A percentile compares a stretch with the other conserved stretches of the same genome.
Evolutionary conservation across 148 eudicot species (phyloP).

Genomic region (Pouteria glomerata): DNA sequence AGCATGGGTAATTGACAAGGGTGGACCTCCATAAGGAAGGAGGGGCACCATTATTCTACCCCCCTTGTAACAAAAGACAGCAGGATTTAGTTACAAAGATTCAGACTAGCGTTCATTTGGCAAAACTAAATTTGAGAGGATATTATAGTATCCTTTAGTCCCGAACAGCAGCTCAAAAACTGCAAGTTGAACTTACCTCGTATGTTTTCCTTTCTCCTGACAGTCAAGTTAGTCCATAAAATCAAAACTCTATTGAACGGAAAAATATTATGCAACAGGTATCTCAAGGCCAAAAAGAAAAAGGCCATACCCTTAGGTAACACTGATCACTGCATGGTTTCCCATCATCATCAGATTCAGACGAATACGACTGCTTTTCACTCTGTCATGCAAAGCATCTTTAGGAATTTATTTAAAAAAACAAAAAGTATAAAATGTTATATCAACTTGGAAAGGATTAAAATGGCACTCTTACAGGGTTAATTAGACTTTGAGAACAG

Average conservation of each 20-base stretch:
- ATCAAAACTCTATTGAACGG: neutral
- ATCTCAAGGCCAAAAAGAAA: constrained; percentile 4
- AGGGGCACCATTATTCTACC: neutral
- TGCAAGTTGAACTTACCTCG: neutral
- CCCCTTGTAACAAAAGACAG: neutral
- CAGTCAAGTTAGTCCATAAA: constrained; percentile 7
- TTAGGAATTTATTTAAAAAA: constrained; percentile 12
- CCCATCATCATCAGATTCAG: constrained; percentile 50
- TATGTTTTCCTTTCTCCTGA: neutral
- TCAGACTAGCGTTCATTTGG: neutral
- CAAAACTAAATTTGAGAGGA: neutral
- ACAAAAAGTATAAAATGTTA: constrained; percentile 5
- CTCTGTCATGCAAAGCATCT: constrained; percentile 35
- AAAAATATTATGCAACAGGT: neutral
- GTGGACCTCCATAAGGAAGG: neutral
- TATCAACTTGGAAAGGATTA: neutral
- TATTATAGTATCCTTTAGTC: neutral
- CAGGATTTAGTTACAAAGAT: neutral
- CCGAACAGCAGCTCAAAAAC: neutral
- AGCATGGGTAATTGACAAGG: neutral
- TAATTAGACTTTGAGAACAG: constrained; percentile 59
- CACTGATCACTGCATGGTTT: constrained; percentile 87
- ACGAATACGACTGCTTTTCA: constrained; percentile 48
- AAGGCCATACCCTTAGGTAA: constrained; percentile 56
- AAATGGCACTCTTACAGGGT: constrained; percentile 52